These are phyloP conservation scores for Leishmania turanica DNA, from an alignment of 208 protist species.

Conservation along the genomic window DNA sequence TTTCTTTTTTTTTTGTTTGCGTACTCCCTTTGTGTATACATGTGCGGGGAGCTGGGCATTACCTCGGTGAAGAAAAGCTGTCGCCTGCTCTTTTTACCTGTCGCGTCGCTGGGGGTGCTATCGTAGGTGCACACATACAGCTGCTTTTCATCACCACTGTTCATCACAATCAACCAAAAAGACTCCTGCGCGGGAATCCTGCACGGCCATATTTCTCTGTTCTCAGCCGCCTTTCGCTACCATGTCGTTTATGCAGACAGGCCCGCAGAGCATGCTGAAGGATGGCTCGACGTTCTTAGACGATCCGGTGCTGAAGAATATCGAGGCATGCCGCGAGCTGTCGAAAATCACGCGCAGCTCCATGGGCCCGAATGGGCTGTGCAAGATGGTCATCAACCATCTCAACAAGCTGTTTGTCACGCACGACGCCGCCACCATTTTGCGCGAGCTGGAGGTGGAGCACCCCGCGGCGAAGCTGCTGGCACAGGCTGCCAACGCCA, in stretches of 20 bases:
- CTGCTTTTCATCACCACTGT: slow-evolving; percentile 7
- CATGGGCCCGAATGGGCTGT: slow-evolving; percentile 99
- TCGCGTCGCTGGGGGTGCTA: background rate
- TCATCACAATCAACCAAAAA: background rate
- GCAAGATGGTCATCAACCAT: slow-evolving; percentile 99
- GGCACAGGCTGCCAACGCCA: slow-evolving; percentile 98
- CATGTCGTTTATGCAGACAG: slow-evolving; percentile 94
- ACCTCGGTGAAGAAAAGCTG: background rate
- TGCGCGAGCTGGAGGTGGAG: slow-evolving; percentile 99
- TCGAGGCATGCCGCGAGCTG: slow-evolving; percentile 98
- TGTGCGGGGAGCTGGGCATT: background rate
- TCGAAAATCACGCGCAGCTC: slow-evolving; percentile 97
- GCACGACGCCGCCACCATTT: slow-evolving; percentile 99
- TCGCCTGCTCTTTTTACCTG: background rate
- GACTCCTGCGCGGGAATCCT: background rate
- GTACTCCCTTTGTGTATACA: slow-evolving; percentile 12
- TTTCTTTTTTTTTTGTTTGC: background rate
- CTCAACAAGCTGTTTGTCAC: slow-evolving; percentile 99
- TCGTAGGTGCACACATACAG: background rate
- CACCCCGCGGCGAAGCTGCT: slow-evolving; percentile 99
- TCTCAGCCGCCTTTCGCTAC: background rate
- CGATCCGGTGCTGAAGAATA: slow-evolving; percentile 98
- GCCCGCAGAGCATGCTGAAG: slow-evolving; percentile 91
- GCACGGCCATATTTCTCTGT: background rate
- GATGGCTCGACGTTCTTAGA: slow-evolving; percentile 92